These are phyloP conservation scores for Globisporangium paroecandrum DNA, from an alignment of 352 stramenopile genomes.

Conservation along the genomic window DNA sequence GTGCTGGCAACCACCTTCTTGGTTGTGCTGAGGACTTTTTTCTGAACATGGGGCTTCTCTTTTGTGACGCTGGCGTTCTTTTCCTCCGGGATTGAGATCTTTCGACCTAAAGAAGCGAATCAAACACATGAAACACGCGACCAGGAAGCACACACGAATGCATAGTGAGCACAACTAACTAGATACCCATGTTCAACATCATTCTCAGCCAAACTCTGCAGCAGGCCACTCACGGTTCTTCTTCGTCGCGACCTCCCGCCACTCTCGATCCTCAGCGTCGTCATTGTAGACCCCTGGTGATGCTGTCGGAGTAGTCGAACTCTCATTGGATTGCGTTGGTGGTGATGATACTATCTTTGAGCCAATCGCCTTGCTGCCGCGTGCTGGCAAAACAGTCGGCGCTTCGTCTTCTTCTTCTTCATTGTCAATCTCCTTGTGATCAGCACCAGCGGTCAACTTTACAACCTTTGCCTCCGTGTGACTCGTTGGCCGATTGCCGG, in stretches of 20 bases:
- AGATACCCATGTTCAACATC: neutral
- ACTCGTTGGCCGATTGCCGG: neutral
- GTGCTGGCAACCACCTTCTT: neutral
- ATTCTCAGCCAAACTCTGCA: neutral
- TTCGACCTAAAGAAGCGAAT: slow-evolving; percentile 1
- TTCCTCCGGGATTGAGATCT: slow-evolving; percentile 5
- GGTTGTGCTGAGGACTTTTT: neutral
- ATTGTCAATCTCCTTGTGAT: neutral
- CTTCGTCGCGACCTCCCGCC: slow-evolving; percentile 24
- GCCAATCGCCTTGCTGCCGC: neutral
- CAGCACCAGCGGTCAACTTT: neutral
- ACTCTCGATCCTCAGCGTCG: slow-evolving; percentile 6
- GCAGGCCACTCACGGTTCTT: slow-evolving; percentile 22
- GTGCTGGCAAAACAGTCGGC: neutral
- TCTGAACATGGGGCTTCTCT: neutral
- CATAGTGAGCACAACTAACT: neutral
- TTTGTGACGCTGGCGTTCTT: neutral
- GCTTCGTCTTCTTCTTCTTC: neutral
- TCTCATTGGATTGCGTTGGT: neutral
- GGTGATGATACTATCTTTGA: neutral
- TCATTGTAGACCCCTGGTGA: neutral
- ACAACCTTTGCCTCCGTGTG: neutral
- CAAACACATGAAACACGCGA: neutral
- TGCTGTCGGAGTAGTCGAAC: neutral
- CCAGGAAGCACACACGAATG: neutral